Evolutionary conservation across 2,329 filamentous ascomycete genomes (phyloP), one percentile per base, ranked within the genome.

Genomic region (Tricladium varicosporioides): DNA sequence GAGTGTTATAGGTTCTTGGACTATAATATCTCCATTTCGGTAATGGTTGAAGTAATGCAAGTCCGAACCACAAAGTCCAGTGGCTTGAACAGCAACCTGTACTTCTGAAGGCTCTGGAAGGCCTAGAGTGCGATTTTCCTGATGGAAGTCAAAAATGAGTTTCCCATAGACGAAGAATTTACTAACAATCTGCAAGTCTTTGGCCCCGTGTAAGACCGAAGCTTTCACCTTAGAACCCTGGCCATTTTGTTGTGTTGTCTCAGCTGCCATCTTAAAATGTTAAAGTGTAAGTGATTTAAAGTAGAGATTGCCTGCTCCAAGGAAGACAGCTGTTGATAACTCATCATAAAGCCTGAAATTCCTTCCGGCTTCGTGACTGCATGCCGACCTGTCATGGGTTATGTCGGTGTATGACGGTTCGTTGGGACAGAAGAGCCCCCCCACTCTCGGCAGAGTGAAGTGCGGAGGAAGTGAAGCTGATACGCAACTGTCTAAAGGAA

Each of bases 21-120:
- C 93, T 60, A 97, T 87, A 89, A 97, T 97, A 65, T 92, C 92
- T 43, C 94, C 93, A 71, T 97, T 97, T 76, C 89, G 89, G 67
- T 93, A 93, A 54, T 89, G 88, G 72, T 94, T 91, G 91, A 92
- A 97, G 80, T 97, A 97, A 77, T 97, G 93, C 56, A 97, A 86
- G 73, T 97, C 92, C 60, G 91, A 95, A 81, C 93, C 94, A 79
- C 94, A 97, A 68, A 97, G 97, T 53, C 94, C 94, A 2, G 93
- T 97, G 75, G 89, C 93, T 75, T 93, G 90, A 71, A 97, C 84
- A 53, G 90, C 90, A 58, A 97, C 75, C 45, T 91, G 91, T 49
- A 97, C 91, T 77, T 97, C 89, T 51, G 56, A 53, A 48, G 67
- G 48, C 18, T 51, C 57, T 50, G 69, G 70, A 14, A 53, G 49